Percentiles rank a stretch among this genome's conserved stretches.
phyloP scores from a whole-genome alignment of 2,329 filamentous ascomycete genomes.

The Alternaria viburni region DNA sequence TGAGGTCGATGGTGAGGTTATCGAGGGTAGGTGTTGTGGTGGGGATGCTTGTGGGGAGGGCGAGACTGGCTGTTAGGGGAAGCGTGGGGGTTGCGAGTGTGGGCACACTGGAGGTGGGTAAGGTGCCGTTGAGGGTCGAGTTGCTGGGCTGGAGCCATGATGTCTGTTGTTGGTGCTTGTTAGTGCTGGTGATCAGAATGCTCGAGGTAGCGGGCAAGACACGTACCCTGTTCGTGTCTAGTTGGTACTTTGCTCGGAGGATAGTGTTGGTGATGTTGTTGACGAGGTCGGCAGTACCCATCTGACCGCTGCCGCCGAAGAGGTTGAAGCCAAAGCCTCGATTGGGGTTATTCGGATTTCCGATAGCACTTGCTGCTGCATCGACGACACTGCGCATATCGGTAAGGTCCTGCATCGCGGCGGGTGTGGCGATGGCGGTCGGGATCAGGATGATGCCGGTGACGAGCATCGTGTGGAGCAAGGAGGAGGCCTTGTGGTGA shows the following conservation, averaged over 20 bases:
- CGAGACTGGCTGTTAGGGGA: conserved; percentile 23
- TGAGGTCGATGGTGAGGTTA: conserved; percentile 26
- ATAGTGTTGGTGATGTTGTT: conserved; percentile 43
- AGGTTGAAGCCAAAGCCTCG: conserved; percentile 34
- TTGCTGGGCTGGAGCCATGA: conserved; percentile 23
- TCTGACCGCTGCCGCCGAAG: conserved; percentile 15
- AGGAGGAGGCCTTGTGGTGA: neutral
- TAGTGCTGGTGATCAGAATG: neutral
- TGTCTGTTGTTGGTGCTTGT: conserved; percentile 14
- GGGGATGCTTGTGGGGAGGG: conserved; percentile 15
- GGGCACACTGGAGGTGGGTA: neutral
- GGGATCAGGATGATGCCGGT: conserved; percentile 36
- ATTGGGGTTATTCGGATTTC: conserved; percentile 34
- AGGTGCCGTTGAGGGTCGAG: conserved; percentile 10
- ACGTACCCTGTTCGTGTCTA: conserved; percentile 40
- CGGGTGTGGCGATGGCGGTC: conserved; percentile 27
- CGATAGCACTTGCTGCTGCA: conserved; percentile 36
- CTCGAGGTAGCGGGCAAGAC: neutral
- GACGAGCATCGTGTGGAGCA: conserved; percentile 32
- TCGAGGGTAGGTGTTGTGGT: conserved; percentile 17
- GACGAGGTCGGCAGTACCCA: conserved; percentile 42
- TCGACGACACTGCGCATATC: conserved; percentile 38
- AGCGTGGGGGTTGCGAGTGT: conserved; percentile 17
- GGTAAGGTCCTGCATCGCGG: conserved; percentile 39
- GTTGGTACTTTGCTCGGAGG: conserved; percentile 36